Conservation (phyloP, 495 filamentous ascomycete species). For the Podospora appendiculata region DNA sequence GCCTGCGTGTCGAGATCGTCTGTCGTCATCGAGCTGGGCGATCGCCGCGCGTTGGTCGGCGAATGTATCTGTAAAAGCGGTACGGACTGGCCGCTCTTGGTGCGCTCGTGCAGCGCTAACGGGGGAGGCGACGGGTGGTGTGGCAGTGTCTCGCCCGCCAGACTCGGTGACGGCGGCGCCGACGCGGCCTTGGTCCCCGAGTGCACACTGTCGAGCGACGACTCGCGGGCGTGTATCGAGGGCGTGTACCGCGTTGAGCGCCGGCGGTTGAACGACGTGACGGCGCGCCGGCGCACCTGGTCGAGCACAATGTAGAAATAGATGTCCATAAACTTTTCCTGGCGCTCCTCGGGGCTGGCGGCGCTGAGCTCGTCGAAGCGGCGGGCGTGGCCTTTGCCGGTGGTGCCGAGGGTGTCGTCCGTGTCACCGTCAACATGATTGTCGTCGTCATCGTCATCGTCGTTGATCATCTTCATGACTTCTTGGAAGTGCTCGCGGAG, state of each 20-base stretch:
- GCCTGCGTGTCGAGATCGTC: conserved; percentile 10
- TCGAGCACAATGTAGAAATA: conserved; percentile 32
- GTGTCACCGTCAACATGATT: conserved; percentile 4
- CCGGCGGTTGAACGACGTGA: conserved; percentile 11
- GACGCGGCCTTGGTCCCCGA: conserved; percentile 1
- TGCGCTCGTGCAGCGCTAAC: background rate
- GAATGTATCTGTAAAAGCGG: background rate
- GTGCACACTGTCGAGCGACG: conserved; percentile 6
- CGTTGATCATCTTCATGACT: conserved; percentile 27
- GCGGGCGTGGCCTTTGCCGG: background rate
- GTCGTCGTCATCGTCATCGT: conserved; percentile 7
- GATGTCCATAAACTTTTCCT: conserved; percentile 31
- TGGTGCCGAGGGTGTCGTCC: conserved; percentile 1
- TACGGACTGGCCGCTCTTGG: conserved; percentile 1
- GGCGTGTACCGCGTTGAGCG: conserved; percentile 14
- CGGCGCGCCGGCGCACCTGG: conserved; percentile 21
- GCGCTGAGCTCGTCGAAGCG: conserved; percentile 26
- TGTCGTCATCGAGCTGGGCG: background rate
- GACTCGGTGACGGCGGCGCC: background rate
- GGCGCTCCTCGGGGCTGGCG: conserved; percentile 31
- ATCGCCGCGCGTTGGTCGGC: background rate
- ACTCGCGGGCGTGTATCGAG: conserved; percentile 4
- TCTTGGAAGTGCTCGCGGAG: conserved; percentile 32
- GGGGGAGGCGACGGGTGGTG: background rate
- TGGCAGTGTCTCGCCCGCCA: background rate